Base-by-base conservation (phyloP, 768 basidiomycete genomes). In the Mycena olivaceomarginata region DNA sequence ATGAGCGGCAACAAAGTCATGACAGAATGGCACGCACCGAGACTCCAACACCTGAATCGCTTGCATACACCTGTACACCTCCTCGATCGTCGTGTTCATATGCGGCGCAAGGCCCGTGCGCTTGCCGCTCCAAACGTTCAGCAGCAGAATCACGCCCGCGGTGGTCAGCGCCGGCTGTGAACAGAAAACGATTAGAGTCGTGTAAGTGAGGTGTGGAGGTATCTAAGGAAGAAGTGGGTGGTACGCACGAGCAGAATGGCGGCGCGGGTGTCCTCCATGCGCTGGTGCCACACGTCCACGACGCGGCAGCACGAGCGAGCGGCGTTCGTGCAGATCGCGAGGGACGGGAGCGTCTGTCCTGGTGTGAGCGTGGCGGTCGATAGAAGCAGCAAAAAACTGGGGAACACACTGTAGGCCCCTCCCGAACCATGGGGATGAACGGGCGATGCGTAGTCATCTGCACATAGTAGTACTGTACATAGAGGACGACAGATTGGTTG, bases 271-370 rank as follows among this genome's bases (percentile, higher is more conserved):
- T 67, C 12, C 77, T 70, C 41, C 82, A 82, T 22, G 85, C 84
- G 75, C 79, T 83, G 68, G 9, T 87, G 82, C 75, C 87, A 86
- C 51, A 85, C 76, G 84, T 96, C 95, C 37, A 94, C 83, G 37
- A 97, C 90, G 80, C 94, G 94, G 46, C 91, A 91, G 77, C 91
- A 93, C 2, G 94, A 95, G 8, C 95, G 89, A 1, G 96, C 95
- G 0, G 96, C 93, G 77, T 96, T 97, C 13, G 94, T 93, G 83
- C 96, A 97, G 69, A 97, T 97, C 0, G 95, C 94, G 45, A 97
- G 87, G 0, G 95, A 81, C 85, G 94, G 93, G 62, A 94, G 89
- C 0, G 84, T 81, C 73, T 66, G 31, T 5, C 4, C 5, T 11
- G 2, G 20, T 18, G 6, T 41, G 1, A 64, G 40, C 18, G 22